A percentile compares a stretch with the other conserved stretches of the same genome.
Evolutionary conservation across 305 asterid species (phyloP).

Genomic region (Solanum hybrid): DNA sequence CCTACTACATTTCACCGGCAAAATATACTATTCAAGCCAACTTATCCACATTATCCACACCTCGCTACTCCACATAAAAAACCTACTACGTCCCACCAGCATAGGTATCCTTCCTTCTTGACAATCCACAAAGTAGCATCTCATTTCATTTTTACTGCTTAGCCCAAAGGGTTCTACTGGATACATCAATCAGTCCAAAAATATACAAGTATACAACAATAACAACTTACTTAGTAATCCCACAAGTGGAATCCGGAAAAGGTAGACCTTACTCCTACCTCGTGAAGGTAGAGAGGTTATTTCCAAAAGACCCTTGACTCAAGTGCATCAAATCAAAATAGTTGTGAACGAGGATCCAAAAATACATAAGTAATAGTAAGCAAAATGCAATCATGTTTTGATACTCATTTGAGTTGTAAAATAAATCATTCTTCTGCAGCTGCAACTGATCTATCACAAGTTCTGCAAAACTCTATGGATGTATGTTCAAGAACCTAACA

Average conservation of each 20-base stretch:
- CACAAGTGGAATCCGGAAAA: accelerated
- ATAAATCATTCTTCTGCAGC: not conserved
- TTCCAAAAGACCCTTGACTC: not conserved
- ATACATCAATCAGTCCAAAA: not conserved
- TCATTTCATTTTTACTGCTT: not conserved
- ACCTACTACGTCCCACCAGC: not conserved
- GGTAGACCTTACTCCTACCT: not conserved
- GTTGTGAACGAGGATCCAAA: not conserved
- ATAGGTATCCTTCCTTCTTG: not conserved
- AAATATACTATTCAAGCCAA: not conserved
- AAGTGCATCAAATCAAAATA: not conserved
- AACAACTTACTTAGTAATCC: not conserved
- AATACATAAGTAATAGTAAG: not conserved
- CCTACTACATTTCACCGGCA: not conserved
- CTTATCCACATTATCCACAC: not conserved
- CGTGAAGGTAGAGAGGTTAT: not conserved
- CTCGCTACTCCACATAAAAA: not conserved
- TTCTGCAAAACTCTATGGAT: not conserved
- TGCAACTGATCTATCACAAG: not conserved
- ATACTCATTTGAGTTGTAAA: not conserved
- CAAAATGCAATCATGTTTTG: not conserved
- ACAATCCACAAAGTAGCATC: not conserved
- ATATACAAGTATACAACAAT: not conserved
- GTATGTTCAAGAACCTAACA: not conserved
- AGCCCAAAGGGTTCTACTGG: not conserved